phyloP scores from a whole-genome alignment of 306 rosid species.

The Herpetospermum pedunculosum region DNA sequence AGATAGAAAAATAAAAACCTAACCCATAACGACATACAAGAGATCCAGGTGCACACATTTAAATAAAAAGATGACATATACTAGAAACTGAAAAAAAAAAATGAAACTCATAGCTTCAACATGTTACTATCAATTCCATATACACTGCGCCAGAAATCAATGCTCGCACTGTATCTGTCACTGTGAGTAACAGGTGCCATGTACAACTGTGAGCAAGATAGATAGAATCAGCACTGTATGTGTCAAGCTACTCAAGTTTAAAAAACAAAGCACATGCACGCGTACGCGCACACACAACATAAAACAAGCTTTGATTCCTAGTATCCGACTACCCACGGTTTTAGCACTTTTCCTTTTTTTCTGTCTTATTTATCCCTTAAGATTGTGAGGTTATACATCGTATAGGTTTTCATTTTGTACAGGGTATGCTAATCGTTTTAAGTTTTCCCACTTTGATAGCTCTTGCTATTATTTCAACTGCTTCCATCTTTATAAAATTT shows the following conservation, averaged over 20 bases:
- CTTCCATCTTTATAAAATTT: no score
- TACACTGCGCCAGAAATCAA: constrained; percentile 97
- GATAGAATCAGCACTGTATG: constrained; percentile 21
- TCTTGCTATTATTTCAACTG: no score
- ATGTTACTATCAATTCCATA: constrained; percentile 89
- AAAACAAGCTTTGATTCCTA: neutral
- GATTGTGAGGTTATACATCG: no score
- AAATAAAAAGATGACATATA: neutral
- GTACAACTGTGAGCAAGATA: constrained; percentile 61
- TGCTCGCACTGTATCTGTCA: constrained; percentile 80
- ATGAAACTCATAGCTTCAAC: constrained; percentile 3
- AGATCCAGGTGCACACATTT: neutral
- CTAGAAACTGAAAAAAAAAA: neutral
- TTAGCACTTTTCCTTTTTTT: neutral
- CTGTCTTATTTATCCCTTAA: no score
- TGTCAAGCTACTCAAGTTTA: neutral
- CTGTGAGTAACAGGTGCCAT: constrained; percentile 88
- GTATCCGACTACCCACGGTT: neutral
- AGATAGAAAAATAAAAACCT: neutral
- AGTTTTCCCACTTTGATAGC: no score
- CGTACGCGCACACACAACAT: neutral
- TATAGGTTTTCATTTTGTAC: no score
- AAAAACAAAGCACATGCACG: neutral
- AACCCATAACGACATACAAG: neutral
- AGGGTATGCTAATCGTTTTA: no score